A percentile compares a stretch with the other conserved stretches of the same genome.
These are phyloP conservation scores for Fibroporia radiculosa DNA, from an alignment of 768 basidiomycete species.

Conservation along the genomic window DNA sequence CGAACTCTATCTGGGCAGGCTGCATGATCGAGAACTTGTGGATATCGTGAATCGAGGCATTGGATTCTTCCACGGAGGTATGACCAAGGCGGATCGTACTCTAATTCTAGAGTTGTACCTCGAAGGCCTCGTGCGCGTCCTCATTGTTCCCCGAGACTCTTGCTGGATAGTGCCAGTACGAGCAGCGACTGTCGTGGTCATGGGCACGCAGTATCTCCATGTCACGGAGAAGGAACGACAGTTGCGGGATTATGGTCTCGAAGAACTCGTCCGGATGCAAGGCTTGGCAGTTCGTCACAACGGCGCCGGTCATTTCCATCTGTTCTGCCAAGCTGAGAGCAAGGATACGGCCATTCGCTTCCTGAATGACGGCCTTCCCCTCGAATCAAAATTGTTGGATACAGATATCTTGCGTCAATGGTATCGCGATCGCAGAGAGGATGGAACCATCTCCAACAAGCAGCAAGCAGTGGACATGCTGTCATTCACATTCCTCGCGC, in stretches of 20 bases:
- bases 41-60: constrained; percentile 82
- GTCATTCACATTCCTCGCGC: constrained; percentile 74
- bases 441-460: constrained; percentile 36
- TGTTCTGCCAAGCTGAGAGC: constrained; percentile 87
- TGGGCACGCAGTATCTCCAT: constrained; percentile 85
- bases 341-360: constrained; percentile 77
- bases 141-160: constrained; percentile 75
- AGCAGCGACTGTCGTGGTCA: constrained; percentile 74
- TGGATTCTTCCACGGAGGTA: constrained; percentile 76
- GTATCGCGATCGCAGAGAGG: constrained; percentile 34
- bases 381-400: constrained; percentile 73
- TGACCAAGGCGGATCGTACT: constrained; percentile 57
- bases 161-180: constrained; percentile 89
- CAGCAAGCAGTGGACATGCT: constrained; percentile 72
- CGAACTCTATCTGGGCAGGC: constrained; percentile 45
- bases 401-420: constrained; percentile 39
- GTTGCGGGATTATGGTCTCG: constrained; percentile 70
- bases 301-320: constrained; percentile 57
- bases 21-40: constrained; percentile 55
- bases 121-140: constrained; percentile 69
- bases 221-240: constrained; percentile 50
- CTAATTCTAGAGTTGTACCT: constrained; percentile 77
- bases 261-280: constrained; percentile 89
- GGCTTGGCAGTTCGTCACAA: constrained; percentile 62
- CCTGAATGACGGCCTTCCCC: constrained; percentile 79